A percentile compares a stretch with the other conserved stretches of the same genome.
Evolutionary conservation across 192 early-diverging fungal genomes (phyloP).

Genomic region (Umbelopsis isabellina): DNA sequence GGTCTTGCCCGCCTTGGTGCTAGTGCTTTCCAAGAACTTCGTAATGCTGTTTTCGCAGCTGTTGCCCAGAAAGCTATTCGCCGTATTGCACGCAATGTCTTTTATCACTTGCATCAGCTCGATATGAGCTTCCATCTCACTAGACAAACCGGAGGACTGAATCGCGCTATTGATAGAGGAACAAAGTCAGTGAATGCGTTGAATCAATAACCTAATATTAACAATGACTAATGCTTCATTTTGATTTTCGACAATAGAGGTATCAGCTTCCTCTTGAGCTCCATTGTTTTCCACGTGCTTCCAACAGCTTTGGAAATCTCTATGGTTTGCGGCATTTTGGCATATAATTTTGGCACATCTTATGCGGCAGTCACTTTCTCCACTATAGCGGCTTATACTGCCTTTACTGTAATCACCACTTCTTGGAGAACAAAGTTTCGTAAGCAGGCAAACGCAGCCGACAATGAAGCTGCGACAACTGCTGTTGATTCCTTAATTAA

Average conservation of each 20-base stretch:
- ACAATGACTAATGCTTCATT: background rate
- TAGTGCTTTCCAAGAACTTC: slow-evolving; percentile 81
- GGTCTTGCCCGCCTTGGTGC: slow-evolving; percentile 89
- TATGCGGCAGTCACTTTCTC: slow-evolving; percentile 61
- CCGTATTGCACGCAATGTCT: slow-evolving; percentile 83
- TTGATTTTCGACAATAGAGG: slow-evolving; percentile 59
- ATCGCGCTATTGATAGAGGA: slow-evolving; percentile 94
- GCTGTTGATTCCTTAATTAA: slow-evolving; percentile 97
- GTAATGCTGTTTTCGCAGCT: slow-evolving; percentile 92
- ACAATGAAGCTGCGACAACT: slow-evolving; percentile 91
- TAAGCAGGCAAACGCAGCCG: slow-evolving; percentile 92
- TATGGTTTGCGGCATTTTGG: slow-evolving; percentile 92
- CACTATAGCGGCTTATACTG: slow-evolving; percentile 80
- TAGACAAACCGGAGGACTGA: slow-evolving; percentile 95
- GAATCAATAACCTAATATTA: background rate
- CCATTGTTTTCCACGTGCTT: slow-evolving; percentile 93
- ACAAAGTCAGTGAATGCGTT: slow-evolving; percentile 53
- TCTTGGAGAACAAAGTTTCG: slow-evolving; percentile 84
- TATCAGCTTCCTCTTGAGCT: slow-evolving; percentile 95
- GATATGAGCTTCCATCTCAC: slow-evolving; percentile 93
- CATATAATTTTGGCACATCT: slow-evolving; percentile 56
- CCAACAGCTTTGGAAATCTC: slow-evolving; percentile 95
- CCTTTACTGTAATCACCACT: slow-evolving; percentile 88
- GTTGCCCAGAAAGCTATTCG: slow-evolving; percentile 96
- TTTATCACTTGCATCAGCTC: slow-evolving; percentile 85